Evolutionary conservation across 108 stramenopile genomes (phyloP), one percentile per base, ranked within the genome.

Genomic region (Cyclostephanos tholiformis): DNA sequence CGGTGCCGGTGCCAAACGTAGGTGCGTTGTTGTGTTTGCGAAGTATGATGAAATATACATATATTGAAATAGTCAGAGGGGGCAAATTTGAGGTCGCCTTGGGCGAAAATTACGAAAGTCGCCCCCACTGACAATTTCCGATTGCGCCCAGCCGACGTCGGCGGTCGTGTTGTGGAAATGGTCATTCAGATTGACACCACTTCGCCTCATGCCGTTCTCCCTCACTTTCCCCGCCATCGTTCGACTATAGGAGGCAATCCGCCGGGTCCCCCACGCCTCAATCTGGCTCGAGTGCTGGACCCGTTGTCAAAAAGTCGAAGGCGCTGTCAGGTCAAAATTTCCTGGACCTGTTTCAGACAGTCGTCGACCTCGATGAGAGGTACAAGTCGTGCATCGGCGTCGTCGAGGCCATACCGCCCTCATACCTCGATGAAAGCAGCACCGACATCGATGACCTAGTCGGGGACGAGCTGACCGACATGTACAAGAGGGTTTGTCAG

Each of bases 401-500:
- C 43, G 19, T 79, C 6, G 56, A 71, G 1, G 65, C 71, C 23
- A 79, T 79, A 46, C 77, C 77, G 5, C 63, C 63, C 26, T 38
- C 72, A n/a, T 68, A 74, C 26, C 69, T 71, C 60, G 50, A 80
- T 32, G 63, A 64, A 8, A 36, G 35, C 36, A 36, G 49, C 17
- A 32, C 57, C 1, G 69, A 70, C 53, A 76, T 81, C 53, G 68
- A 72, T 44, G 78, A 79, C 29, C 58, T 79, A 0, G 82, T 79
- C 13, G 78, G 80, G 44, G 78, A 80, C 65, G 82, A 85, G 56
- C 39, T 82, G 22, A 80, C 65, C 3, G 66, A 82, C 25, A 72
- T 76, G 63, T 89, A 89, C 72, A 85, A 83, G 53, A 84, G 81
- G 61, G 78, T 80, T 32, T 65, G 52, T 76, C 48, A 62, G 58